These are phyloP conservation scores for Xylaria flabelliformis DNA, from an alignment of 495 filamentous ascomycete genomes.

Conservation along the genomic window DNA sequence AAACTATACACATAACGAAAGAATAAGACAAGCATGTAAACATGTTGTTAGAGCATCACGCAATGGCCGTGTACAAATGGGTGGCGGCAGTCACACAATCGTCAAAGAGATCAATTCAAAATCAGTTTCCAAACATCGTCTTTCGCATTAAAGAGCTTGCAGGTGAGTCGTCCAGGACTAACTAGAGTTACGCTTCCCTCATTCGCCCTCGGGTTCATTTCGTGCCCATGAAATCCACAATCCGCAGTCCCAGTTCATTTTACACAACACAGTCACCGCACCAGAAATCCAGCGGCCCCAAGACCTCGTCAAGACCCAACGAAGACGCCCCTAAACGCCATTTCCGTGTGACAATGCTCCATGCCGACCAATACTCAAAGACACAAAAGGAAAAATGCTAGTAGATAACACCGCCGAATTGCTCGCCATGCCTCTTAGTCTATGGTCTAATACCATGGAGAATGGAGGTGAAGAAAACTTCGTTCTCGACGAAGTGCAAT, in stretches of 20 bases:
- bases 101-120: not conserved
- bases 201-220: not conserved
- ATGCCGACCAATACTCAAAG: not conserved
- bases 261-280: not conserved
- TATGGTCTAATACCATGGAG: conserved; percentile 26
- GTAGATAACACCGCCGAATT: conserved; percentile 15
- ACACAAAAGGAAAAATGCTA: not conserved
- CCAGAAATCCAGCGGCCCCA: not conserved
- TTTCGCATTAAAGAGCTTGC: conserved; percentile 20
- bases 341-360: not conserved
- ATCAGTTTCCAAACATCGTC: conserved; percentile 14
- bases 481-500: conserved; percentile 20
- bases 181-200: conserved; percentile 15
- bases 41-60: not conserved
- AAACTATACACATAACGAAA: not conserved
- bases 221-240: conserved; percentile 6
- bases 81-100: not conserved
- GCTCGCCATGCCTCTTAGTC: conserved; percentile 28
- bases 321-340: conserved; percentile 8
- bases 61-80: not conserved
- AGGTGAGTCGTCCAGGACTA: conserved; percentile 5
- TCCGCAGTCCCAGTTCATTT: not conserved
- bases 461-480: not conserved
- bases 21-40: not conserved
- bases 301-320: not conserved